phyloP scores from a whole-genome alignment of 371 early-diverging fungal species.

The Mucor racemosus region DNA sequence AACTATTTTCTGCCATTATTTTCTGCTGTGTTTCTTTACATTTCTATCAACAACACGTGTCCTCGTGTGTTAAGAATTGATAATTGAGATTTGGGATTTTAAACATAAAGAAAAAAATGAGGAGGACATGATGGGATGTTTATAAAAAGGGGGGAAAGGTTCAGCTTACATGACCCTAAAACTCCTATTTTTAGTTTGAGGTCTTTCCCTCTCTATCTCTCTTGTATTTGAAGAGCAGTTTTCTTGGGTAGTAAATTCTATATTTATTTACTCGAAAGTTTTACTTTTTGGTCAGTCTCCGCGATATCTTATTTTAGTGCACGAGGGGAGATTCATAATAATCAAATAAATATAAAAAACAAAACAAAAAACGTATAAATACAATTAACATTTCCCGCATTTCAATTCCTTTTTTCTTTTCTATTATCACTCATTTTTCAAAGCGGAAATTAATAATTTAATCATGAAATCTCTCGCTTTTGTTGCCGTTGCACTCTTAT shows the following conservation, averaged over 20 bases:
- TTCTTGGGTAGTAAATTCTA: background rate
- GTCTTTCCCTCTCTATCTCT: background rate
- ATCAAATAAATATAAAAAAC: constrained; percentile 3
- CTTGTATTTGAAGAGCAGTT: background rate
- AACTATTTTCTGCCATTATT: background rate
- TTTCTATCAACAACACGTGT: constrained; percentile 5
- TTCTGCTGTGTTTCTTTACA: constrained; percentile 1
- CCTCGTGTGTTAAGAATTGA: background rate
- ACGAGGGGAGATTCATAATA: constrained; percentile 8
- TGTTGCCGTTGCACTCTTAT: constrained; percentile 25
- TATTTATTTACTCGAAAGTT: constrained; percentile 8
- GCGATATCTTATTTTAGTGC: constrained; percentile 3
- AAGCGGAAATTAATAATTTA: constrained; percentile 2
- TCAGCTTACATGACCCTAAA: background rate
- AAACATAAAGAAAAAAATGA: background rate
- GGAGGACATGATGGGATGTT: background rate
- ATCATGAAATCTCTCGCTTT: constrained; percentile 36
- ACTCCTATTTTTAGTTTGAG: background rate
- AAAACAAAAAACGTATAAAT: constrained; percentile 12
- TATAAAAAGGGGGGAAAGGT: background rate
- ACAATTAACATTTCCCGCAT: constrained; percentile 3
- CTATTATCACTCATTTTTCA: constrained; percentile 12
- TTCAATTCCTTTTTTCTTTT: constrained; percentile 10
- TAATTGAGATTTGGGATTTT: background rate
- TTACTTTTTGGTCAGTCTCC: constrained; percentile 5